Conservation (phyloP, 495 filamentous ascomycete species). For the Pyrenula massariospora region DNA sequence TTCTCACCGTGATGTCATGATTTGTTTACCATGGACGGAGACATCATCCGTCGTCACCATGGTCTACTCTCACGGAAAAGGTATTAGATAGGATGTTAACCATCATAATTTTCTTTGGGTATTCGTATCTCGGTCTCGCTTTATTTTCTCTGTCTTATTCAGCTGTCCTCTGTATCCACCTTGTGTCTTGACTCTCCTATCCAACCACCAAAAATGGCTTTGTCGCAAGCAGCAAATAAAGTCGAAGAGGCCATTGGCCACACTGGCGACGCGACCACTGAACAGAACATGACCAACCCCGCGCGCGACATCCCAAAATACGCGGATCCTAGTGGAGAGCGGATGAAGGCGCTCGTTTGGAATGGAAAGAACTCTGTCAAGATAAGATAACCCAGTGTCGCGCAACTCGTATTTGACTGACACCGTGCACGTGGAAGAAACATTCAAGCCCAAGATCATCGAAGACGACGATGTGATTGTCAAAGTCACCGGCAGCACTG, state of each 20-base stretch:
- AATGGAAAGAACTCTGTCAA: slow-evolving; percentile 57
- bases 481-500: slow-evolving; percentile 72
- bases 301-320: slow-evolving; percentile 17
- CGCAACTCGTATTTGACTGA: not conserved
- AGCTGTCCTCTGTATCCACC: not conserved
- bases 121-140: not conserved
- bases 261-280: slow-evolving; percentile 35
- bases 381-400: slow-evolving; percentile 13
- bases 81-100: slow-evolving; percentile 9
- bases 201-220: slow-evolving; percentile 31
- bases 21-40: slow-evolving; percentile 8
- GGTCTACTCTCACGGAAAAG: slow-evolving; percentile 22
- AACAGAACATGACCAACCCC: slow-evolving; percentile 39
- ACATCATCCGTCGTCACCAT: slow-evolving; percentile 43
- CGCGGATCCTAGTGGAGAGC: slow-evolving; percentile 30
- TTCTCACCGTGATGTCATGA: slow-evolving; percentile 10
- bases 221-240: slow-evolving; percentile 50
- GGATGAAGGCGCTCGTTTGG: slow-evolving; percentile 65
- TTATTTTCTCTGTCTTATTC: not conserved
- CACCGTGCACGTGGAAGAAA: slow-evolving; percentile 32
- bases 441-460: slow-evolving; percentile 56
- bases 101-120: not conserved
- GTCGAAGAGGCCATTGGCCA: slow-evolving; percentile 59
- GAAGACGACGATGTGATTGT: slow-evolving; percentile 72
- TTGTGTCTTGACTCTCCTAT: not conserved